phyloP scores from a whole-genome alignment of 2,329 filamentous ascomycete species.

The Onygenales sp. region DNA sequence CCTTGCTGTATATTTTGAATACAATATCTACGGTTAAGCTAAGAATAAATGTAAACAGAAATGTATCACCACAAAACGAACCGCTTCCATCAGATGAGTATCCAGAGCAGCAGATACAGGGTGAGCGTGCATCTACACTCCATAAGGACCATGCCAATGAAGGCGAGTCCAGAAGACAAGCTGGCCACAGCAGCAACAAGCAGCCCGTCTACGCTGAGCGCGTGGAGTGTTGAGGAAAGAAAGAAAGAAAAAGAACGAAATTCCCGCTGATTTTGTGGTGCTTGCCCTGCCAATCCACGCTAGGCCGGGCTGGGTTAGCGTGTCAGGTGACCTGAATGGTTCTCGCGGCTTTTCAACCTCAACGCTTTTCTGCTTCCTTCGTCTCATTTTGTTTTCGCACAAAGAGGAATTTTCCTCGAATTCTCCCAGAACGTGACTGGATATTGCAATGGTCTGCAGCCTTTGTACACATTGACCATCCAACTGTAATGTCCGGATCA shows the following conservation, averaged over 20 bases:
- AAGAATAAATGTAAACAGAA: neutral
- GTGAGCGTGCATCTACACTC: conserved; percentile 59
- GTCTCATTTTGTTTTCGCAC: neutral
- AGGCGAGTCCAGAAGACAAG: conserved; percentile 34
- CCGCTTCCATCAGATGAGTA: conserved; percentile 64
- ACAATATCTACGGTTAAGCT: neutral
- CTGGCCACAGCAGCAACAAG: conserved; percentile 19
- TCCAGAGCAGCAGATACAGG: conserved; percentile 87
- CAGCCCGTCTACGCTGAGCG: conserved; percentile 32
- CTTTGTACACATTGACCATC: neutral
- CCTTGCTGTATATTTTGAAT: neutral
- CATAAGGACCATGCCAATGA: conserved; percentile 46
- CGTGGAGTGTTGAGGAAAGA: conserved; percentile 27
- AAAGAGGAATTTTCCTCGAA: neutral
- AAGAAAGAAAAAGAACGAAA: conserved; percentile 10
- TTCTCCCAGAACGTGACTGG: neutral
- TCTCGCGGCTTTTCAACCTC: neutral
- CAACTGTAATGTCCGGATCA: conserved; percentile 22
- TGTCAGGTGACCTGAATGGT: neutral
- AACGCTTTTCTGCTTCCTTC: neutral
- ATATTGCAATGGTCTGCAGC: neutral
- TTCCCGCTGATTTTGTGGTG: neutral
- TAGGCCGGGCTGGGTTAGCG: neutral
- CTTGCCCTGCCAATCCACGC: neutral
- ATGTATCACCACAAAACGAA: conserved; percentile 74